Evolutionary conservation across 2,329 filamentous ascomycete genomes (phyloP).

Genomic region (Fusarium tupiense): DNA sequence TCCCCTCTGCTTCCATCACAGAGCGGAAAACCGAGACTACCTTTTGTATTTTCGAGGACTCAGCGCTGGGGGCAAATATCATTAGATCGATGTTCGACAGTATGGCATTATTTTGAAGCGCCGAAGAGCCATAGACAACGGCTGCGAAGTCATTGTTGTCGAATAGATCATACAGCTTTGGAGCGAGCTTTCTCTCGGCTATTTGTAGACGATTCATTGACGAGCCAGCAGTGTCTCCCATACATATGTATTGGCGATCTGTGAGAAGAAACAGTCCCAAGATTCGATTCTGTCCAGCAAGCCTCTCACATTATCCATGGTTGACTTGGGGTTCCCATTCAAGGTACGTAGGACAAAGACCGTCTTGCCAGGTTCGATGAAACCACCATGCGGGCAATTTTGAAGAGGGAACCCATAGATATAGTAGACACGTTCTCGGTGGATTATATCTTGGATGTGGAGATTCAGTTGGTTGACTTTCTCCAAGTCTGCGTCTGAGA

Average conservation of each 20-base stretch:
- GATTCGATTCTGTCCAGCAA: neutral
- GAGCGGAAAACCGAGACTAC: neutral
- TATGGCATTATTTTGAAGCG: neutral
- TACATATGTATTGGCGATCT: neutral
- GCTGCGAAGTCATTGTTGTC: neutral
- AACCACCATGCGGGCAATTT: neutral
- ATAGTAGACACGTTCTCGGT: neutral
- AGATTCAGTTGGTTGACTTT: neutral
- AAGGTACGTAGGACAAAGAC: neutral
- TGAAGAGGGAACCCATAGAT: neutral
- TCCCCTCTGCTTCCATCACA: neutral
- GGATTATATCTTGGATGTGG: neutral
- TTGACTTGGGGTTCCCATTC: neutral
- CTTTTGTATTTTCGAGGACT: neutral
- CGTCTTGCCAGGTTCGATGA: neutral
- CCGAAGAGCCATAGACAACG: neutral
- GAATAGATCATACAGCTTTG: neutral
- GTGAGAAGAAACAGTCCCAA: neutral
- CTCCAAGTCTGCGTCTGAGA: neutral
- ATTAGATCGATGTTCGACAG: neutral
- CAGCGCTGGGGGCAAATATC: neutral
- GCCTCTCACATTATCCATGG: neutral
- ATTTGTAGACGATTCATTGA: neutral
- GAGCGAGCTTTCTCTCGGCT: neutral
- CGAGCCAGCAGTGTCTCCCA: neutral